Percentiles rank a stretch among this genome's conserved stretches.
phyloP scores from a whole-genome alignment of 2,329 filamentous ascomycete species.

The Cladobotryum mycophilum region DNA sequence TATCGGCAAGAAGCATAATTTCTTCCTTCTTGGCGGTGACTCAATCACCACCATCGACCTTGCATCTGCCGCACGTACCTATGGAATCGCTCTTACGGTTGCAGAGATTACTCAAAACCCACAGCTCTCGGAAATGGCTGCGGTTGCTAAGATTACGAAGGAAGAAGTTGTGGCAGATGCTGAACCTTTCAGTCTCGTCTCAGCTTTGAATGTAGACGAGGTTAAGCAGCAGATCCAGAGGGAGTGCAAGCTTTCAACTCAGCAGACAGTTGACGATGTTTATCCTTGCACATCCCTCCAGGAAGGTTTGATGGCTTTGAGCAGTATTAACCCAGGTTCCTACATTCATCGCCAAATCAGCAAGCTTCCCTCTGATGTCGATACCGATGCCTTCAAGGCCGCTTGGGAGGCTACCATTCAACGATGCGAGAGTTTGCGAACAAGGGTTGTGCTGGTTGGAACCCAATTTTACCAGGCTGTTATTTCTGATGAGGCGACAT shows the following conservation, averaged over 20 bases:
- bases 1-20: constrained; percentile 14
- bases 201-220: background rate
- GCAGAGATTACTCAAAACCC: constrained; percentile 13
- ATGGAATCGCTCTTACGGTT: constrained; percentile 10
- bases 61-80: constrained; percentile 9
- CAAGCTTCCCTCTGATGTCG: constrained; percentile 14
- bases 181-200: constrained; percentile 5
- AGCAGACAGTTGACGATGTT: constrained; percentile 13
- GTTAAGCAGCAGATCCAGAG: background rate
- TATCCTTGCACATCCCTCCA: constrained; percentile 19
- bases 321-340: constrained; percentile 23
- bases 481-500: background rate
- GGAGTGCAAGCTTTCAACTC: background rate
- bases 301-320: constrained; percentile 22
- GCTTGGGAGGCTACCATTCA: constrained; percentile 21
- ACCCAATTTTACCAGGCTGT: constrained; percentile 3
- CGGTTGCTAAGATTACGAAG: background rate
- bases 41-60: constrained; percentile 13
- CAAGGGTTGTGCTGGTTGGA: constrained; percentile 5
- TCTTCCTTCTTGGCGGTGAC: constrained; percentile 15
- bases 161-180: background rate
- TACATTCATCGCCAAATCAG: constrained; percentile 26
- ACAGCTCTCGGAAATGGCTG: constrained; percentile 3
- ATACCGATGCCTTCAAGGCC: constrained; percentile 19
- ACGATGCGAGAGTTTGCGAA: constrained; percentile 7